Evolutionary conservation across 768 basidiomycete species (phyloP).

Genomic region (Pholiota molesta): DNA sequence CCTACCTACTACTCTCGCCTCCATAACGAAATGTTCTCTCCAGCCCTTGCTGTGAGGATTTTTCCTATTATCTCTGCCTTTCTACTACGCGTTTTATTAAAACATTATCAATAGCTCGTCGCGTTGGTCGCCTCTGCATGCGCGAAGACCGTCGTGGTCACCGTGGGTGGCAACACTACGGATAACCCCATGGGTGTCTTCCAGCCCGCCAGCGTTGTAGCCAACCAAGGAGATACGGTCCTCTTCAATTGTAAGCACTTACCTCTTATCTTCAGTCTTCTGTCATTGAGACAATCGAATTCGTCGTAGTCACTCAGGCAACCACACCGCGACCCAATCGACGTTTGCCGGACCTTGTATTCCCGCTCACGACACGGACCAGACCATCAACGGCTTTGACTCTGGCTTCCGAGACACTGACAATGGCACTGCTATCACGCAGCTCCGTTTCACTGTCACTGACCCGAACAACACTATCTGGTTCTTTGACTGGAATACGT

Average conservation of each 20-base stretch:
- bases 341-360: conserved; percentile 58
- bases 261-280: neutral
- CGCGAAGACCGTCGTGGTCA: conserved; percentile 46
- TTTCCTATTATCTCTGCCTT: neutral
- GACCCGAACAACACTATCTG: conserved; percentile 52
- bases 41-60: conserved; percentile 16
- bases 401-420: conserved; percentile 52
- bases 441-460: conserved; percentile 45
- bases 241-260: conserved; percentile 54
- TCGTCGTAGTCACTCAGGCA: conserved; percentile 47
- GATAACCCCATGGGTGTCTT: conserved; percentile 48
- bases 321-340: conserved; percentile 60
- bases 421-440: conserved; percentile 50
- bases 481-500: conserved; percentile 62
- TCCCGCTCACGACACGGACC: conserved; percentile 48
- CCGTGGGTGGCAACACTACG: conserved; percentile 49
- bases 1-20: conserved; percentile 5
- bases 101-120: conserved; percentile 14
- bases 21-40: conserved; percentile 16
- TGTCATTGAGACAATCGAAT: neutral
- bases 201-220: conserved; percentile 46
- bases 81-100: neutral
- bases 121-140: conserved; percentile 22
- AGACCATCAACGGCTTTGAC: conserved; percentile 60
- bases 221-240: conserved; percentile 49